Evolutionary conservation across 176 grass and related monocot genomes (phyloP), one percentile per base, ranked within the genome.

Genomic region (Hordeum marinum): DNA sequence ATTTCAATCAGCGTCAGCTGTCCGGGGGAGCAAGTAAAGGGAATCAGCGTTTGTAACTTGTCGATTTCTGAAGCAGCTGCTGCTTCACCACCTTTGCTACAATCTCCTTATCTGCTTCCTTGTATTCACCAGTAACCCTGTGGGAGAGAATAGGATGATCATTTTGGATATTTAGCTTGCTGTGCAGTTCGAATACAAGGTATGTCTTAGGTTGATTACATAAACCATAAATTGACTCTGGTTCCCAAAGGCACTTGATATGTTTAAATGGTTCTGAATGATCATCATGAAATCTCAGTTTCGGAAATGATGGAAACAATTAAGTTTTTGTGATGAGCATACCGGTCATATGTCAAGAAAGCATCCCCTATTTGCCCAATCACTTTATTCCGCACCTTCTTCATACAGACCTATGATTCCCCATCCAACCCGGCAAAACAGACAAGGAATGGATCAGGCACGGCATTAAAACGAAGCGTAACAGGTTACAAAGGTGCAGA

Each of bases 311-410:
- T 74, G 23, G 63, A n/a, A 74, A 72, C 8, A 54, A 80, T 10
- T 24, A 12, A 26, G 81, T 20, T 34, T 34, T 26, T 63, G 12
- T 46, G 45, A 54, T 21, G 40, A 20, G 52, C 78, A 76, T 91
- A 99, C 97, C 88, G 82, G 54, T 99, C 75, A 79, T 99, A 99
- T n/a, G 88, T 72, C 82, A 99, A 86, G 72, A 91, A 90, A 85
- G 90, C 88, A 64, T 94, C 91, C 73, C 97, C 97, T 85, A 99
- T 94, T 79, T 81, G 77, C n/a, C 94, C 97, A 71, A 87, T 70
- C 12, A 99, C 97, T 81, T 99, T 99, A 67, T 99, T 99, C 26
- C 97, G 86, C 57, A 94, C 97, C 88, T 99, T 99, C 88, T 90
- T 84, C 63, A 99, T 92, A 96, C 89, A 90, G 75, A 99, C 84